Evolutionary conservation across 345 rosid species (phyloP).

Genomic region (Ceriops tagal): DNA sequence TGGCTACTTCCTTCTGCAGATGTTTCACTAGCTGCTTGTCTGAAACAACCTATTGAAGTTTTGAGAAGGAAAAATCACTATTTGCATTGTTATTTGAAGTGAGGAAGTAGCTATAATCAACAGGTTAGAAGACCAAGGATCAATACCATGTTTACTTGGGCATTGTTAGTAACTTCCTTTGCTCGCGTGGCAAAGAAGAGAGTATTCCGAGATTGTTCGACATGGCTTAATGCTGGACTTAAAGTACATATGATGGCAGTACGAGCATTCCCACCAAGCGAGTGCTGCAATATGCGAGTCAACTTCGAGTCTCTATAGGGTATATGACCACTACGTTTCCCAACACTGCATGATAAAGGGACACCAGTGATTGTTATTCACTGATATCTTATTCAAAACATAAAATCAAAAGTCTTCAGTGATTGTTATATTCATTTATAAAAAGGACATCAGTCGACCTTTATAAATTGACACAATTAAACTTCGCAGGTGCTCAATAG

Average conservation of each 20-base stretch:
- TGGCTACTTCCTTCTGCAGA: slow-evolving; percentile 96
- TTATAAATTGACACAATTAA: too few relatives aligned
- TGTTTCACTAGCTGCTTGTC: slow-evolving; percentile 97
- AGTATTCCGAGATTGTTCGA: slow-evolving; percentile 96
- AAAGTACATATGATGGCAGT: slow-evolving; percentile 96
- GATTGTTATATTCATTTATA: too few relatives aligned
- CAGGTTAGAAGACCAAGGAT: slow-evolving; percentile 11
- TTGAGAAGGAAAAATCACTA: background rate
- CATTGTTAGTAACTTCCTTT: slow-evolving; percentile 99
- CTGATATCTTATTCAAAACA: background rate
- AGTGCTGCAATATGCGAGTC: slow-evolving; percentile 95
- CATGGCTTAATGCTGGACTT: slow-evolving; percentile 87
- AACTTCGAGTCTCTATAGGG: slow-evolving; percentile 98
- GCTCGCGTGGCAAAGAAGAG: slow-evolving; percentile 95
- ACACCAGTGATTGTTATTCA: too few relatives aligned
- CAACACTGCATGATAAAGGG: slow-evolving; percentile 47
- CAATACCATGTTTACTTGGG: slow-evolving; percentile 94
- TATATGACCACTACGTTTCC: slow-evolving; percentile 89
- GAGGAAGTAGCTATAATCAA: background rate
- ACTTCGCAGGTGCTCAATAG: too few relatives aligned
- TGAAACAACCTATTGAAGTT: slow-evolving; percentile 66
- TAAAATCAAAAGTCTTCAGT: background rate
- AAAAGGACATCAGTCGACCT: too few relatives aligned
- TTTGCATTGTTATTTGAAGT: background rate
- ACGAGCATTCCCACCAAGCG: slow-evolving; percentile 98